Evolutionary conservation across 495 filamentous ascomycete species (phyloP).

Genomic region (Xylaria cubensis): DNA sequence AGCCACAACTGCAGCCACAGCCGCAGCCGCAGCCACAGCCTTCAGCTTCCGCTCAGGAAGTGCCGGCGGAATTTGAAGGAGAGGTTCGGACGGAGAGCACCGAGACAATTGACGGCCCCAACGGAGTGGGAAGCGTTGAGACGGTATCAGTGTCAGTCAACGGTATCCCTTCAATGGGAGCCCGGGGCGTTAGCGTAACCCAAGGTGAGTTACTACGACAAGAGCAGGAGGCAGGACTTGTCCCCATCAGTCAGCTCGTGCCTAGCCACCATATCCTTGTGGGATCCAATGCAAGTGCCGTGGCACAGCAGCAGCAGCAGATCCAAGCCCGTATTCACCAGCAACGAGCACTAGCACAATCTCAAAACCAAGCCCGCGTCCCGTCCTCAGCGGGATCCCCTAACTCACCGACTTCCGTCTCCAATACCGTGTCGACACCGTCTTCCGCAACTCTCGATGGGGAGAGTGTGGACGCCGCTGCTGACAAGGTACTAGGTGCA

Average conservation of each 20-base stretch:
- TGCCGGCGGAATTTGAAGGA: constrained; percentile 49
- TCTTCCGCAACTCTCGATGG: constrained; percentile 32
- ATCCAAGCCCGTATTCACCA: constrained; percentile 29
- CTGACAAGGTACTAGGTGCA: constrained; percentile 20
- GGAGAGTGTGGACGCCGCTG: constrained; percentile 32
- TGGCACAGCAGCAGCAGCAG: constrained; percentile 32
- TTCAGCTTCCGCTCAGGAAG: constrained; percentile 38
- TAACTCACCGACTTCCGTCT: constrained; percentile 36
- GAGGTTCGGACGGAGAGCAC: constrained; percentile 70
- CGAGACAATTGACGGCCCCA: constrained; percentile 73
- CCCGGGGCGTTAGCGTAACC: constrained; percentile 58
- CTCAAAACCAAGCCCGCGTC: constrained; percentile 35
- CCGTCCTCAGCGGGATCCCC: constrained; percentile 28
- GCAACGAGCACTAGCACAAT: constrained; percentile 36
- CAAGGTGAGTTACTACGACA: constrained; percentile 81
- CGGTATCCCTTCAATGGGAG: constrained; percentile 58
- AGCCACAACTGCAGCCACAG: constrained; percentile 31
- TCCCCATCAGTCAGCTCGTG: constrained; percentile 58
- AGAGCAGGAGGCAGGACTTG: constrained; percentile 76
- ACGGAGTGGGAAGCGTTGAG: constrained; percentile 73
- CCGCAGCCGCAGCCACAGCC: constrained; percentile 8
- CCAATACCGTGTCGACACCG: constrained; percentile 32
- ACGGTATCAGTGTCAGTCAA: constrained; percentile 74
- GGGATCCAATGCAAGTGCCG: constrained; percentile 24
- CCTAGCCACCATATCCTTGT: constrained; percentile 38